Conservation (phyloP, 495 filamentous ascomycete genomes). For the Annulohypoxylon bovei region DNA sequence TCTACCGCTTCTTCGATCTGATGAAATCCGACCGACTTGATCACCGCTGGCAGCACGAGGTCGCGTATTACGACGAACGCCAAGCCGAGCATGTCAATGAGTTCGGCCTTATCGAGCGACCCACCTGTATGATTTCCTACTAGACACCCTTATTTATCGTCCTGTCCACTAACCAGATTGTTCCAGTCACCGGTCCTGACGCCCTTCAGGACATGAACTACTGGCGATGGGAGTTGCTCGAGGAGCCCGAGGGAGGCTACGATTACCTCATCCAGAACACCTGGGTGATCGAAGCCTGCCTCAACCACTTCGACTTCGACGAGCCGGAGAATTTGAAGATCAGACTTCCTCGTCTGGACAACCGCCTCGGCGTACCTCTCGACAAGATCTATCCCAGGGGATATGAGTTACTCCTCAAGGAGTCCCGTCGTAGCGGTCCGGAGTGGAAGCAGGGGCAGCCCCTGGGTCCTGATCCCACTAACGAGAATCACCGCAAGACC, state of each 20-base stretch:
- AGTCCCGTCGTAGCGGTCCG: background rate
- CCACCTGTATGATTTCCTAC: background rate
- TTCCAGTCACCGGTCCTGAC: background rate
- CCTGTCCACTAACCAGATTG: background rate
- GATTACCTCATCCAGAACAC: background rate
- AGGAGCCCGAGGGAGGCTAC: background rate
- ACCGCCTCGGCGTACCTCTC: background rate
- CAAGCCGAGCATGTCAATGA: background rate
- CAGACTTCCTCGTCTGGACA: background rate
- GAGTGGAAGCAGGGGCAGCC: background rate
- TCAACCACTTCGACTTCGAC: background rate
- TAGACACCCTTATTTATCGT: background rate
- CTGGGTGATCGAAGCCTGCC: background rate
- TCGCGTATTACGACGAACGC: background rate
- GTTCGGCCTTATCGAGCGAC: background rate
- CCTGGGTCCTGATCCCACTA: background rate
- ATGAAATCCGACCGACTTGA: background rate
- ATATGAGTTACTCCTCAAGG: background rate
- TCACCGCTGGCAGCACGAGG: background rate
- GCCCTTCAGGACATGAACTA: background rate
- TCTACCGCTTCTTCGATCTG: background rate
- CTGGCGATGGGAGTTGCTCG: background rate
- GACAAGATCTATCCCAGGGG: background rate
- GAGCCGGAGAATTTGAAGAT: background rate
- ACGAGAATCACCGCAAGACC: background rate